Evolutionary conservation across 2,329 filamentous ascomycete species (phyloP), one percentile per base, ranked within the genome.

Genomic region (Paecilomyces fulvus): DNA sequence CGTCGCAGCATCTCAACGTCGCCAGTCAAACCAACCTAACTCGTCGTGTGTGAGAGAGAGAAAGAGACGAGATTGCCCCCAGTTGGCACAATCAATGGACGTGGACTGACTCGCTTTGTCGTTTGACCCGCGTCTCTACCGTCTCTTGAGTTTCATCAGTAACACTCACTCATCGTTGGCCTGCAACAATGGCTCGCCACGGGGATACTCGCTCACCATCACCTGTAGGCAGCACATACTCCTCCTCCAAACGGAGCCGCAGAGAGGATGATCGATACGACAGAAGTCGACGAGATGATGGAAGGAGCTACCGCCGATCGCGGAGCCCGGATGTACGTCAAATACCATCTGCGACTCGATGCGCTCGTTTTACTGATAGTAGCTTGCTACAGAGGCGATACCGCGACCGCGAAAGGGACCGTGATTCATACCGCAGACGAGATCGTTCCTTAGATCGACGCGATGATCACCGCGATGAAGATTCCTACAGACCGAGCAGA

Each of bases 171-270:
- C 65, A 74, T 74, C 69, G 72, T 79, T 78, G 75, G 78, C 79
- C 73, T 78, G 73, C 75, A 77, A 77, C 67, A 73, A 83, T 83
- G 80, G 79, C 79, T 78, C 79, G 80, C 74, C 79, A 79, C 74
- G 80, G 79, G 78, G 80, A 82, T 74, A 78, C 79, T 79, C 81
- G 89, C 88, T 92, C 89, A 92, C 89, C 89, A 89, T 90, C 87
- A 85, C 88, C 88, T 86, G 85, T 87, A 91, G 88, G 88, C 84
- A 90, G 88, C 81, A 86, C 88, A 72, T 81, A 83, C 75, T 85
- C 84, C 75, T 84, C 85, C 70, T 86, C 84, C 77, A 87, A 84
- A 77, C 83, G 84, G 59, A 75, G 66, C 66, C 77, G 78, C 67
- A 77, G 79, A 73, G 80, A 79, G 64, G 75, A 81, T 70, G 74